Base-by-base conservation (phyloP, 2,329 filamentous ascomycete genomes). In the Curvularia eragrostidis region DNA sequence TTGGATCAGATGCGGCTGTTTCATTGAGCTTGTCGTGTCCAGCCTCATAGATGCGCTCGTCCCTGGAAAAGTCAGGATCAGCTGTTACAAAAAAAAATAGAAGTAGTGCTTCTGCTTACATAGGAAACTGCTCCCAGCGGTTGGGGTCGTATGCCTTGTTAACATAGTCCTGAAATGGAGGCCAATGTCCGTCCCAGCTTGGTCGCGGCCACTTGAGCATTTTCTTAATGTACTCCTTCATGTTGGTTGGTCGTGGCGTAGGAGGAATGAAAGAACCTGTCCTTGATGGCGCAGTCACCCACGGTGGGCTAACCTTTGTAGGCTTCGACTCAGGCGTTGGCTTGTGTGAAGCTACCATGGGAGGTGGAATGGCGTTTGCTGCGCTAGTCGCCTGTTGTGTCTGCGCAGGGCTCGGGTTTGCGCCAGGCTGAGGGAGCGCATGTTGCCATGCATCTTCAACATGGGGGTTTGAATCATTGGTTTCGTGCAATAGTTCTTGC, bases 71-170 rank as follows among this genome's bases (percentile, higher is more conserved):
- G 41, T 64, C 56, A 36, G 46, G 36, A 13, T 32, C 36, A 47
- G 54, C 49, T 59, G 15, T 47, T 9, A 1, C 34, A 42, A 5
- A 41, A 5, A 9, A 30, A 7, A 47, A 36, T 21, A 36, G 23
- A 13, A 46, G 36, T 18, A 36, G 34, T 26, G 47, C 64, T 50
- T 60, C 76, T 28, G 43, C 64, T 50, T 60, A 77, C 75, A 73
- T 72, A 3, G 73, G 65, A 62, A 82, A 81, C 18, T 75, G 71
- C 66, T 82, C 80, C 80, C 80, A 82, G 24, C 79, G 71, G 61
- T 81, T 82, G 2, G 80, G 80, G 64, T 81, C 79, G 58, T 81
- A 82, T 26, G 77, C 78, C 51, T 70, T 74, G 51, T 77, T 61
- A 8, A 72, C 61, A 50, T 80, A 82, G 32, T 77, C 75, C n/a